These are phyloP conservation scores for Metrosideros polymorpha DNA, from an alignment of 441 rosid genomes.

Conservation along the genomic window DNA sequence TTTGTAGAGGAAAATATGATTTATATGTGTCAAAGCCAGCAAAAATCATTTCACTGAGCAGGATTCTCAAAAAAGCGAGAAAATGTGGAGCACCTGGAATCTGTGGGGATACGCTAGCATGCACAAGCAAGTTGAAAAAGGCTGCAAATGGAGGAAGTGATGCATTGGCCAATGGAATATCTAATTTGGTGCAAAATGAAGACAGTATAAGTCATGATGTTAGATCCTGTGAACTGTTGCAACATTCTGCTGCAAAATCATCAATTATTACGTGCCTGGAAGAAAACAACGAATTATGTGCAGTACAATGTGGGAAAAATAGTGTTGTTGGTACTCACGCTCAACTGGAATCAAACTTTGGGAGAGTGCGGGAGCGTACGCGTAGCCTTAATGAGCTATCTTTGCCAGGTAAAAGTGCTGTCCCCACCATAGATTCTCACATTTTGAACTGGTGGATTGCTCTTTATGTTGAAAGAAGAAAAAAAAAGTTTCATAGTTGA, in stretches of 20 bases:
- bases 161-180: conserved; percentile 4
- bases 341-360: conserved; percentile 16
- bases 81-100: conserved; percentile 13
- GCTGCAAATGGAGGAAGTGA: not conserved
- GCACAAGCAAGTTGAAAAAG: conserved; percentile 2
- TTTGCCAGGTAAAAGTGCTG: conserved; percentile 21
- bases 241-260: not conserved
- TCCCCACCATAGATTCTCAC: not conserved
- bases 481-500: not conserved
- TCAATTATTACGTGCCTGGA: not conserved
- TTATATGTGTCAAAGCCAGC: conserved; percentile 13
- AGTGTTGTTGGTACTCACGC: conserved; percentile 5
- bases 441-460: not conserved
- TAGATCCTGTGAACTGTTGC: conserved; percentile 4
- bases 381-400: conserved; percentile 45
- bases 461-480: not conserved
- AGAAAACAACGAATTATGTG: conserved; percentile 4
- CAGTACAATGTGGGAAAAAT: not conserved
- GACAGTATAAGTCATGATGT: not conserved
- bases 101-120: conserved; percentile 8
- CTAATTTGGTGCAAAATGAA: conserved; percentile 6
- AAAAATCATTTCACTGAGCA: conserved; percentile 37
- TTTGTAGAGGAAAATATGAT: conserved; percentile 13
- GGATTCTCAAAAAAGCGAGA: conserved; percentile 21
- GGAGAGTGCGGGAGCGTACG: conserved; percentile 31